Evolutionary conservation across 352 stramenopile genomes (phyloP), one percentile per base, ranked within the genome.

Genomic region (Phytophthora podocarpi): DNA sequence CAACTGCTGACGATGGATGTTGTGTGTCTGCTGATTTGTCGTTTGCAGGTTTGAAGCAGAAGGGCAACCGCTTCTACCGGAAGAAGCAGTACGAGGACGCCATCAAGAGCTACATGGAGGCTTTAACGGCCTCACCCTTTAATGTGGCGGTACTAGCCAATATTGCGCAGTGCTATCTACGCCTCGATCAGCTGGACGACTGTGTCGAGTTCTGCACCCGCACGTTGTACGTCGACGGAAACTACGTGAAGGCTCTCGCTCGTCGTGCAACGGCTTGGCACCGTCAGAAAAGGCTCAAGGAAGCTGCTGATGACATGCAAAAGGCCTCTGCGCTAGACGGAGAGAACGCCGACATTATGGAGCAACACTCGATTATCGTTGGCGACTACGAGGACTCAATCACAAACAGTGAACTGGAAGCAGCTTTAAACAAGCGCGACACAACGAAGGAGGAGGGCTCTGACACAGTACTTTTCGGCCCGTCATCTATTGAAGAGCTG

Each of bases 301-400:
- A 82, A 42, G 82, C 85, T 5, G 81, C 78, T 0, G 50, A 67
- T 9, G 78, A 91, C 23, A 87, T 91, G 72, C 57, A 67, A 23
- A 74, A 70, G 18, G 85, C 80, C 2, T 40, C 88, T 21, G 26
- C 16, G 2, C 37, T 90, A 2, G 76, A 85, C 4, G 43, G 62
- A n/a, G 60, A 66, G 9, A 93, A 93, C 32, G 37, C 56, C 18
- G 85, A 93, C 32, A 58, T 93, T 9, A 50, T 79, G 5, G 82
- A 91, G 37, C 85, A 93, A 56, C 75, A 90, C 48, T 87, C 83
- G 5, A 74, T 84, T 36, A 79, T 93, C 20, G 81, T 89, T 40
- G 85, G 80, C 0, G 82, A 91, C 51, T 91, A 82, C 26, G 79
- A 91, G 47, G 82, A 93, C 46, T 67, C 67, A 0, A 39, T 76